phyloP scores from a whole-genome alignment of 2,329 filamentous ascomycete genomes.

The Fusarium sp. region DNA sequence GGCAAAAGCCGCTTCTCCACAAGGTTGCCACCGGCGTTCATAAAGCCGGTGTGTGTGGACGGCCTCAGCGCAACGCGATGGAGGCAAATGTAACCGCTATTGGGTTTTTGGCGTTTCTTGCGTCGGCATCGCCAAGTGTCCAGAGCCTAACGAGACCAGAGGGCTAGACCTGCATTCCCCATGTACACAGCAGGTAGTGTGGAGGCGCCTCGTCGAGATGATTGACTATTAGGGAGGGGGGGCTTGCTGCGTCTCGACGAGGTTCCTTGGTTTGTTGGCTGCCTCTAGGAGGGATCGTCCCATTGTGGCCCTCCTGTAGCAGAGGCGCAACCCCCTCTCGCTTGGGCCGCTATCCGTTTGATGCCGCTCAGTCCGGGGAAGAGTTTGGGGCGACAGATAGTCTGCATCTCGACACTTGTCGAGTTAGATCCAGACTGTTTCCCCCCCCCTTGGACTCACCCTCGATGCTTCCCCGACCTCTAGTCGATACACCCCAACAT shows the following conservation, averaged over 20 bases:
- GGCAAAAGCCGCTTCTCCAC: background rate
- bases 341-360: background rate
- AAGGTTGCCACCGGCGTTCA: background rate
- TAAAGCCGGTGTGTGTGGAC: background rate
- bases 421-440: background rate
- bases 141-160: background rate
- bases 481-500: background rate
- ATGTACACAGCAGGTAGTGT: constrained; percentile 3
- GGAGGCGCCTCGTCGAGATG: background rate
- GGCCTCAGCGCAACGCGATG: background rate
- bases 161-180: constrained; percentile 1
- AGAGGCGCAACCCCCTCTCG: background rate
- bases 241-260: background rate
- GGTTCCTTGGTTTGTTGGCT: background rate
- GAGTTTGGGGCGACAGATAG: background rate
- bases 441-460: constrained; percentile 1
- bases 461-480: background rate
- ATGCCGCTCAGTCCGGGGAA: background rate
- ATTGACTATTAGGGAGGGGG: background rate
- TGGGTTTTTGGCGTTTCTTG: background rate
- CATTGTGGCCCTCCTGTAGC: constrained; percentile 1
- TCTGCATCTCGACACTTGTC: background rate
- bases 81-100: background rate
- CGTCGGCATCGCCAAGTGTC: background rate
- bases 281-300: background rate